A percentile compares a stretch with the other conserved stretches of the same genome.
phyloP scores from a whole-genome alignment of 2,329 filamentous ascomycete species.

The Scytalidium lignicola region DNA sequence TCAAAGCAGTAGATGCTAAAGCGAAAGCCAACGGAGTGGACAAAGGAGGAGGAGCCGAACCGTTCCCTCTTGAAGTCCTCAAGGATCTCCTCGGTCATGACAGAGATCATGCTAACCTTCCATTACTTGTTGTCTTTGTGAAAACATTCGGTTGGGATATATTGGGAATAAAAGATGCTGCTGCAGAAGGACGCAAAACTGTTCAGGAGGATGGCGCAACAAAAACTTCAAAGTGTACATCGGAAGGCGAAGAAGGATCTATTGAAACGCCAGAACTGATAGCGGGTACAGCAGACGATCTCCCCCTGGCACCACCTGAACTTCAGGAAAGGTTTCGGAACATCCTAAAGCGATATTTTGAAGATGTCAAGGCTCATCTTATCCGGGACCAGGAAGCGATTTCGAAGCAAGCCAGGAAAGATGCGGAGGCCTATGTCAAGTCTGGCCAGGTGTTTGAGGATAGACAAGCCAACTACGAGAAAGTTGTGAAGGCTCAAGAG shows the following conservation, averaged over 20 bases:
- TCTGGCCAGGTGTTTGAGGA: conserved; percentile 98
- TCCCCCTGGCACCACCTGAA: conserved; percentile 69
- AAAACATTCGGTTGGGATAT: conserved; percentile 97
- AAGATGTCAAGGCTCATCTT: conserved; percentile 86
- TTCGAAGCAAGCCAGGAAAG: conserved; percentile 80
- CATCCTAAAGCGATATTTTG: conserved; percentile 81
- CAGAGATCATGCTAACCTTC: conserved; percentile 84
- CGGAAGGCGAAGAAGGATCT: conserved; percentile 43
- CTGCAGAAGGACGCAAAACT: conserved; percentile 74
- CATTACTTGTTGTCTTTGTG: conserved; percentile 88
- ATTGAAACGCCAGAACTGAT: conserved; percentile 43
- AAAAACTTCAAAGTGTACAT: conserved; percentile 35
- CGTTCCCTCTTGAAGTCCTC: conserved; percentile 93
- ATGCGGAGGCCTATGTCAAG: conserved; percentile 97
- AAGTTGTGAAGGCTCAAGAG: conserved; percentile 86
- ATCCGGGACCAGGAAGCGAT: conserved; percentile 89
- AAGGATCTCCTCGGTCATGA: conserved; percentile 95
- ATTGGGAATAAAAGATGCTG: conserved; percentile 68
- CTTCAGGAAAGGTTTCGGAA: conserved; percentile 82
- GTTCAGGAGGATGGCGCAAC: conserved; percentile 76
- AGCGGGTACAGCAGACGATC: conserved; percentile 55
- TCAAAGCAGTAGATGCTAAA: conserved; percentile 59
- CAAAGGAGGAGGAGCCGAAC: conserved; percentile 69
- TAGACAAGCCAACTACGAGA: conserved; percentile 92
- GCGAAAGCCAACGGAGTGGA: conserved; percentile 48